Conservation (phyloP, 192 early-diverging fungal genomes). For the Coemansia sp. region DNA sequence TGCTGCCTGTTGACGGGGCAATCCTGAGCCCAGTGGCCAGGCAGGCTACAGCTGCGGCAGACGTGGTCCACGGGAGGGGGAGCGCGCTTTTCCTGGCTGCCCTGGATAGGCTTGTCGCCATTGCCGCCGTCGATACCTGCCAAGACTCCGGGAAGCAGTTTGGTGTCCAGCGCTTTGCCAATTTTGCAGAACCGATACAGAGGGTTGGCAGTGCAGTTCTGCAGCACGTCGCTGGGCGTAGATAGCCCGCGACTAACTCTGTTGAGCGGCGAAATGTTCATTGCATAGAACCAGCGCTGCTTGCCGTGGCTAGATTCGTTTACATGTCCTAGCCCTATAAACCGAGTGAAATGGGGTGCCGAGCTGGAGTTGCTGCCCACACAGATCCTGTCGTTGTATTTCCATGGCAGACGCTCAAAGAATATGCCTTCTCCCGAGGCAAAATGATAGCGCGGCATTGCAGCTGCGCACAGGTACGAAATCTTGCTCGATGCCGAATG, state of each 20-base stretch:
- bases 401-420: conserved; percentile 84
- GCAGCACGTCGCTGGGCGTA: conserved; percentile 32
- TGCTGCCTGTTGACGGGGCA: conserved; percentile 56
- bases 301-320: conserved; percentile 59
- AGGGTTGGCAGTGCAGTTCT: conserved; percentile 59
- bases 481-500: conserved; percentile 28
- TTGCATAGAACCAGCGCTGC: conserved; percentile 90
- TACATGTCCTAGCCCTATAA: conserved; percentile 76
- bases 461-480: conserved; percentile 39
- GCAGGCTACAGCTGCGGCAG: conserved; percentile 61
- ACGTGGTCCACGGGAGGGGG: conserved; percentile 57
- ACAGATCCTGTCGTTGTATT: conserved; percentile 30
- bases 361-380: conserved; percentile 18
- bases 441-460: conserved; percentile 91
- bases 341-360: conserved; percentile 61
- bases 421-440: conserved; percentile 64
- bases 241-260: conserved; percentile 28
- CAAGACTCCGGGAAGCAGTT: conserved; percentile 8
- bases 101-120: conserved; percentile 40
- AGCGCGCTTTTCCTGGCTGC: conserved; percentile 11
- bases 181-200: conserved; percentile 32
- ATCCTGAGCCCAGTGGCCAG: conserved; percentile 65
- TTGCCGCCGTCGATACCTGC: conserved; percentile 47
- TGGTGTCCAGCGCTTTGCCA: conserved; percentile 16
- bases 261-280: conserved; percentile 73